These are phyloP conservation scores for Quercus mongolica DNA, from an alignment of 306 rosid genomes.

Conservation along the genomic window DNA sequence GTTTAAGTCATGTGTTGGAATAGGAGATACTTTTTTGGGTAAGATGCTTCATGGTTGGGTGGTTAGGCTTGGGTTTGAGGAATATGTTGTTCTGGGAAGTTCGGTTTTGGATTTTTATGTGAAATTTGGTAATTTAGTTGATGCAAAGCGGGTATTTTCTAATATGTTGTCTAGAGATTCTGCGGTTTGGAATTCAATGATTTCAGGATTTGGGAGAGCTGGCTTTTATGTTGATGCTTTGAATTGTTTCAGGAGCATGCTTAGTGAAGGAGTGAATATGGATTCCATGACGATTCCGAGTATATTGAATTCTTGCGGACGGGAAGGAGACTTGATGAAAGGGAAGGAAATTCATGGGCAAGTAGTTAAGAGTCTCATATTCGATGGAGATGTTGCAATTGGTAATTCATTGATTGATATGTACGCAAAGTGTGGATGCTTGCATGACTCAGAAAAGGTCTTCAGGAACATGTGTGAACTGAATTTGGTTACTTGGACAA, in stretches of 20 bases:
- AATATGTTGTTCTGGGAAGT: conserved; percentile 44
- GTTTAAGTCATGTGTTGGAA: conserved; percentile 43
- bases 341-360: conserved; percentile 63
- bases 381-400: conserved; percentile 41
- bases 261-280: conserved; percentile 29
- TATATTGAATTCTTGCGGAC: conserved; percentile 54
- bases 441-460: conserved; percentile 47
- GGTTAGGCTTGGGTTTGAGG: conserved; percentile 53
- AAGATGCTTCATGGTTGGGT: conserved; percentile 50
- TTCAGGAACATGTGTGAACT: conserved; percentile 32
- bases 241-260: conserved; percentile 46
- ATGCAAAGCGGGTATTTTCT: conserved; percentile 48
- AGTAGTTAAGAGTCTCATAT: conserved; percentile 32
- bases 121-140: conserved; percentile 39
- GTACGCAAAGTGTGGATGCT: conserved; percentile 66
- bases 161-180: conserved; percentile 41
- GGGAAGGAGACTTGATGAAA: conserved; percentile 61
- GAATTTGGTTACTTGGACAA: conserved; percentile 64
- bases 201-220: conserved; percentile 53
- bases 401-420: conserved; percentile 65
- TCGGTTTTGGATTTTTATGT: conserved; percentile 53
- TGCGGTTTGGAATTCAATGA: conserved; percentile 60
- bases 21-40: conserved; percentile 37
- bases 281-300: conserved; percentile 66
- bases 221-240: conserved; percentile 45